These are phyloP conservation scores for Leccinum proliferum DNA, from an alignment of 1,284 basidiomycete genomes.

Conservation along the genomic window DNA sequence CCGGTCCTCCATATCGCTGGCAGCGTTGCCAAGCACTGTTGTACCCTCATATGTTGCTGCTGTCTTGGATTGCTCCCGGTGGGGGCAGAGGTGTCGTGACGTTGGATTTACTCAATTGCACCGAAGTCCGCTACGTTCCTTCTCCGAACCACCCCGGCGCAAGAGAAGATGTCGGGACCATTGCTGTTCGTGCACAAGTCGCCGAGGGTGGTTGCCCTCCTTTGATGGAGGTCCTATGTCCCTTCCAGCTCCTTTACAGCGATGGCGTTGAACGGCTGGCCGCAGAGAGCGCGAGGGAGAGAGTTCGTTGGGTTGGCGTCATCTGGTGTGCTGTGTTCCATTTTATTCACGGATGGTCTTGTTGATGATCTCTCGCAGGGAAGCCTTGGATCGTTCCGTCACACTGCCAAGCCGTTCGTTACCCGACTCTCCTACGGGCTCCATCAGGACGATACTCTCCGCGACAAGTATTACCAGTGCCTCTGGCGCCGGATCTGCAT, in stretches of 20 bases:
- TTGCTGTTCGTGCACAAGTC: constrained; percentile 64
- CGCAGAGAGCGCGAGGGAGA: constrained; percentile 75
- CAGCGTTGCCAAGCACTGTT: constrained; percentile 79
- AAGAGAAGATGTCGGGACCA: constrained; percentile 77
- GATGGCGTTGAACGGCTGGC: constrained; percentile 84
- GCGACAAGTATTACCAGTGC: constrained; percentile 35
- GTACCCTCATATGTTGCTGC: constrained; percentile 71
- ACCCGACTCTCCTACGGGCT: constrained; percentile 64
- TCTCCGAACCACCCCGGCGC: constrained; percentile 75
- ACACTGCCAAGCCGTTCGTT: constrained; percentile 46
- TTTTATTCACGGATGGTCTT: neutral
- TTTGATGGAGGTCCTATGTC: constrained; percentile 69
- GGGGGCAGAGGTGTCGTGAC: constrained; percentile 79
- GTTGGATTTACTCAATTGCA: constrained; percentile 78
- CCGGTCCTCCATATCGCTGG: constrained; percentile 73
- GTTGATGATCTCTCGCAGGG: constrained; percentile 42
- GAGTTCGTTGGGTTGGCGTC: constrained; percentile 84
- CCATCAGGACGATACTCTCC: constrained; percentile 64
- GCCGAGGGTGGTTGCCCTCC: constrained; percentile 39
- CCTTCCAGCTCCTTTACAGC: constrained; percentile 82
- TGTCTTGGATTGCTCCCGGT: constrained; percentile 77
- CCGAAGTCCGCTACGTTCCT: constrained; percentile 73
- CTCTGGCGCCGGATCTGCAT: constrained; percentile 33
- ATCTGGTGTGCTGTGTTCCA: constrained; percentile 58
- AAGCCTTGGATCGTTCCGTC: constrained; percentile 50